phyloP scores from a whole-genome alignment of 1,139 yeast species.

The Waltiozyma sp. region DNA sequence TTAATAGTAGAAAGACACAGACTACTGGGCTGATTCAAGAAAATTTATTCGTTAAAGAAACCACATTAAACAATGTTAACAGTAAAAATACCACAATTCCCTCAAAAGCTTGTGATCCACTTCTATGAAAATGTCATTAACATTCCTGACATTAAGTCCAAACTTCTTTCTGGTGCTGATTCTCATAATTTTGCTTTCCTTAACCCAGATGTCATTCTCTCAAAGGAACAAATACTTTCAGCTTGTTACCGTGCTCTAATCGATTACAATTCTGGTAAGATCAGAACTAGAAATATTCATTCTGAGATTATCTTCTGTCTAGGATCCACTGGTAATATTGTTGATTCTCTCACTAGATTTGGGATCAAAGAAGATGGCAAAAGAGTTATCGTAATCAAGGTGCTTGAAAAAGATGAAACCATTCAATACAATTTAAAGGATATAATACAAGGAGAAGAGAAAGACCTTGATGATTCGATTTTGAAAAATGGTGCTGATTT shows the following conservation, averaged over 20 bases:
- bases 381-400: constrained; percentile 26
- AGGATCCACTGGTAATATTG: constrained; percentile 39
- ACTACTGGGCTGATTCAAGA: too few species aligned
- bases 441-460: constrained; percentile 23
- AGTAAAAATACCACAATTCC: constrained; percentile 32
- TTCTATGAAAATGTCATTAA: constrained; percentile 35
- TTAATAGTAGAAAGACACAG: too few species aligned
- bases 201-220: constrained; percentile 31
- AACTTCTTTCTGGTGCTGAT: constrained; percentile 25
- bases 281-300: constrained; percentile 38
- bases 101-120: constrained; percentile 22
- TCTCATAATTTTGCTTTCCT: constrained; percentile 37
- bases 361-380: constrained; percentile 31
- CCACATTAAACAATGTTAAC: not conserved
- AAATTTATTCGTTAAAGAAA: not conserved
- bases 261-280: constrained; percentile 28
- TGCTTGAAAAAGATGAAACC: constrained; percentile 6
- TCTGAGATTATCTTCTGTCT: constrained; percentile 42
- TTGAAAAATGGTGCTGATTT: not conserved
- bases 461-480: not conserved
- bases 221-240: constrained; percentile 36
- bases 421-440: constrained; percentile 11
- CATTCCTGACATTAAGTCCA: constrained; percentile 25
- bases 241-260: constrained; percentile 39
- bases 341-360: constrained; percentile 35